phyloP scores from a whole-genome alignment of 2,329 filamentous ascomycete genomes.

The Cordyceps javanica region DNA sequence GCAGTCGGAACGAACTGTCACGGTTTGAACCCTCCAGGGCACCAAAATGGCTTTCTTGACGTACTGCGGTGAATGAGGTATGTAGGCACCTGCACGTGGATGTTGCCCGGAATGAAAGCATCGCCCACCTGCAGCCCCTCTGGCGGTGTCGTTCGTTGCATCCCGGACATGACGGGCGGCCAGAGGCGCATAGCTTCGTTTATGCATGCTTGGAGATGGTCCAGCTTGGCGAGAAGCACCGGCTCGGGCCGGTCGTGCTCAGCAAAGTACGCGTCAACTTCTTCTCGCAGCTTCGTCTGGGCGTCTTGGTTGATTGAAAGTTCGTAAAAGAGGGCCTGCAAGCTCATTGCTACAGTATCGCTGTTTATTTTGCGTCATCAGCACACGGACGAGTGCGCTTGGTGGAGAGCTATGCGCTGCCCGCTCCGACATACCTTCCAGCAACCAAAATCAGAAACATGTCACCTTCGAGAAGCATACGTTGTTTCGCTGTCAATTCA shows the following conservation, averaged over 20 bases:
- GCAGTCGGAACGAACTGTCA: too few species aligned
- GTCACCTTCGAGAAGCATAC: constrained; percentile 22
- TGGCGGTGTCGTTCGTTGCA: constrained; percentile 30
- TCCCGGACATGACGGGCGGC: constrained; percentile 29
- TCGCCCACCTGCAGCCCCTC: constrained; percentile 29
- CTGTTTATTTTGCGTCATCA: neutral
- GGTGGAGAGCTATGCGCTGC: too few species aligned
- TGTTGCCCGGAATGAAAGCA: constrained; percentile 29
- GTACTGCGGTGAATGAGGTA: constrained; percentile 16
- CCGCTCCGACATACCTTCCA: constrained; percentile 23
- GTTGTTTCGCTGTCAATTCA: constrained; percentile 18
- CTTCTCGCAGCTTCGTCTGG: constrained; percentile 34
- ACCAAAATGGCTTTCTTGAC: neutral
- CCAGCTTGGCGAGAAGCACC: constrained; percentile 18
- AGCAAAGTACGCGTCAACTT: constrained; percentile 22
- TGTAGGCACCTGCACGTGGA: constrained; percentile 25
- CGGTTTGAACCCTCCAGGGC: too few species aligned
- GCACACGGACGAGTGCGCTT: too few species aligned
- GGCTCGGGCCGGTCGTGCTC: constrained; percentile 14
- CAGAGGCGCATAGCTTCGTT: constrained; percentile 34
- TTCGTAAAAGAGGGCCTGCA: constrained; percentile 29
- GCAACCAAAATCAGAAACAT: constrained; percentile 25
- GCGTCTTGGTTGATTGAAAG: constrained; percentile 30
- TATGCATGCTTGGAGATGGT: constrained; percentile 30
- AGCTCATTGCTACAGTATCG: constrained; percentile 30